Evolutionary conservation across 371 early-diverging fungal genomes (phyloP).

Genomic region (Syncephalastrum sp.): DNA sequence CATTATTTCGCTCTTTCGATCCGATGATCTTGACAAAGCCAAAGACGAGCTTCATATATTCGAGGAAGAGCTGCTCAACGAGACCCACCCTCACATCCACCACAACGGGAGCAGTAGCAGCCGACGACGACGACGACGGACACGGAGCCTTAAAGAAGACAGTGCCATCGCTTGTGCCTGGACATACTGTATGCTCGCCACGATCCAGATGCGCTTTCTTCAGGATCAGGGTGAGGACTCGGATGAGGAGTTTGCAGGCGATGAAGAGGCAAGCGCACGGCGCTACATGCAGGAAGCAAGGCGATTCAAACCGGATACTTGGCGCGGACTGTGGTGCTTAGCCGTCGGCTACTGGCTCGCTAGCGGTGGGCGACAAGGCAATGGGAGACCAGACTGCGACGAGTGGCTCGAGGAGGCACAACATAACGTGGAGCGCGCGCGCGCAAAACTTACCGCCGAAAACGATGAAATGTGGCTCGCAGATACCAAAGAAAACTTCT

Average conservation of each 20-base stretch:
- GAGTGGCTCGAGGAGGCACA: slow-evolving; percentile 16
- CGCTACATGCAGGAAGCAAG: slow-evolving; percentile 14
- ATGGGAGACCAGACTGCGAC: slow-evolving; percentile 16
- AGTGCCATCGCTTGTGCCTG: too few species aligned
- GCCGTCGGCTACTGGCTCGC: slow-evolving; percentile 31
- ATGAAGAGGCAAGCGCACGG: slow-evolving; percentile 17
- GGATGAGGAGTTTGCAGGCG: slow-evolving; percentile 13
- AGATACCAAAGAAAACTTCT: background rate
- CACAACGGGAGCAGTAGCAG: background rate
- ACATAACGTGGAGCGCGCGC: slow-evolving; percentile 4
- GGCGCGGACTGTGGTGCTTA: slow-evolving; percentile 26
- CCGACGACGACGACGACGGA: background rate
- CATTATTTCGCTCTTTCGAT: background rate
- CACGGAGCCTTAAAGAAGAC: background rate
- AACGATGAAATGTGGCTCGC: slow-evolving; percentile 1
- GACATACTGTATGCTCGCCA: too few species aligned
- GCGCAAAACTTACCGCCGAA: background rate
- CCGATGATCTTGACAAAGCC: slow-evolving; percentile 4
- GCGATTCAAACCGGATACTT: slow-evolving; percentile 6
- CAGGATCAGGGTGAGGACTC: too few species aligned
- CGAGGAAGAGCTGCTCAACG: background rate
- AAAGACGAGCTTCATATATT: background rate
- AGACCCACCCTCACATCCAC: too few species aligned
- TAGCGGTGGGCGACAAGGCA: slow-evolving; percentile 9
- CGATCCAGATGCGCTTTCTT: too few species aligned